phyloP scores from a whole-genome alignment of 2,329 filamentous ascomycete genomes.

The Cladophialophora immunda region DNA sequence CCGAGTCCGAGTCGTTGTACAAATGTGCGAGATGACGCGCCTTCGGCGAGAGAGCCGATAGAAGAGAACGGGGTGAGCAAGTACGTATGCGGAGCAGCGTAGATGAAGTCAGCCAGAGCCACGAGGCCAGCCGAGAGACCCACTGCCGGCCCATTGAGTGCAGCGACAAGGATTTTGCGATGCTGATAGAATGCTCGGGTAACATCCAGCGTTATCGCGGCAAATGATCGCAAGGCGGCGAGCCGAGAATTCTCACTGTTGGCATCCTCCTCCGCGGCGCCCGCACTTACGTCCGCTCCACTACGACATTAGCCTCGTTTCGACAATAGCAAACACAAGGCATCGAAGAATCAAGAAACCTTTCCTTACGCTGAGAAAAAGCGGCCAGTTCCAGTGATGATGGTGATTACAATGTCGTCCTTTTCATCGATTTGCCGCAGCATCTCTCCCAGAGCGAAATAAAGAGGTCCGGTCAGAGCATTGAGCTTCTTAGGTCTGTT shows the following conservation, averaged over 20 bases:
- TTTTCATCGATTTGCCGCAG: constrained; percentile 78
- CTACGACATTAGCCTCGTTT: constrained; percentile 1
- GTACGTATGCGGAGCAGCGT: constrained; percentile 80
- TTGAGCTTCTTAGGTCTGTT: constrained; percentile 87
- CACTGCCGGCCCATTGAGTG: constrained; percentile 89
- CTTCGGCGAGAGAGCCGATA: constrained; percentile 88
- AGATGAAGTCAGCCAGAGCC: constrained; percentile 89
- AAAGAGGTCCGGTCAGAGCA: constrained; percentile 74
- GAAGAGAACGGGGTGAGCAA: constrained; percentile 90
- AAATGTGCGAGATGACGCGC: constrained; percentile 80
- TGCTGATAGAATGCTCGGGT: constrained; percentile 91
- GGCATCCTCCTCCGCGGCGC: neutral
- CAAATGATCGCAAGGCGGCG: constrained; percentile 70
- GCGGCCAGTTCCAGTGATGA: constrained; percentile 80
- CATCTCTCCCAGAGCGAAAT: constrained; percentile 77
- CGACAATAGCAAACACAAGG: neutral
- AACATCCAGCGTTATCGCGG: constrained; percentile 84
- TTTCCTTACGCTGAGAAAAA: constrained; percentile 81
- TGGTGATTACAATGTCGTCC: constrained; percentile 82
- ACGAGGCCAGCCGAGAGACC: constrained; percentile 85
- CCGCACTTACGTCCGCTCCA: neutral
- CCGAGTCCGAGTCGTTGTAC: constrained; percentile 79
- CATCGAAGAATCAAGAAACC: neutral
- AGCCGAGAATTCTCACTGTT: neutral
- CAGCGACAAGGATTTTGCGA: constrained; percentile 89